phyloP scores from a whole-genome alignment of 2,329 filamentous ascomycete species.

The Pseudogymnoascus sp. region DNA sequence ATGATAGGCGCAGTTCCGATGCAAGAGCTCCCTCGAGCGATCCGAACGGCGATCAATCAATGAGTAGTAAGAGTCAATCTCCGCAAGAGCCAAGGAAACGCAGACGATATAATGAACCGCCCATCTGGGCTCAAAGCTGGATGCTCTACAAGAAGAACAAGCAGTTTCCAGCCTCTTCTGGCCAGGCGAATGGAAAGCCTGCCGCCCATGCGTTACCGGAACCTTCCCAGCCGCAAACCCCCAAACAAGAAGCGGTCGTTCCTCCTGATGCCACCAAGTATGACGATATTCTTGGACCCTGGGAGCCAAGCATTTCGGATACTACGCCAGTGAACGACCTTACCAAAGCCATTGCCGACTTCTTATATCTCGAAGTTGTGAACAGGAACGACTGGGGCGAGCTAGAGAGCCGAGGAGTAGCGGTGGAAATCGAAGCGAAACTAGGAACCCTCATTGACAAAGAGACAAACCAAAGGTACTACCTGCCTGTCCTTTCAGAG shows the following conservation, averaged over 20 bases:
- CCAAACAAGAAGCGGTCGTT: constrained; percentile 14
- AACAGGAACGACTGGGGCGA: constrained; percentile 57
- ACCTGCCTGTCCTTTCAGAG: constrained; percentile 61
- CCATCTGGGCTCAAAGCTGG: constrained; percentile 36
- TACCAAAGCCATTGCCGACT: constrained; percentile 70
- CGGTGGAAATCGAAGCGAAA: constrained; percentile 92
- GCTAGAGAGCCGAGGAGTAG: constrained; percentile 54
- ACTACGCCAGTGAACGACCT: constrained; percentile 66
- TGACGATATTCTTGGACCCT: constrained; percentile 39
- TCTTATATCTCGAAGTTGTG: constrained; percentile 66
- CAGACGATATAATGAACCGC: constrained; percentile 40
- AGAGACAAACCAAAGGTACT: constrained; percentile 60
- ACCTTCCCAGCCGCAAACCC: not conserved
- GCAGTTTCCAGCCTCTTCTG: constrained; percentile 23
- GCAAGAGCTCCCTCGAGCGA: constrained; percentile 21
- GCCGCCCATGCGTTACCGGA: constrained; percentile 14
- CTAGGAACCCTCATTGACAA: constrained; percentile 73
- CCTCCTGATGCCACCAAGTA: not conserved
- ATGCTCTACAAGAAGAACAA: constrained; percentile 9
- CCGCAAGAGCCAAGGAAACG: constrained; percentile 3
- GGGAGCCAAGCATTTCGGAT: constrained; percentile 63
- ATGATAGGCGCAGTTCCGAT: constrained; percentile 29
- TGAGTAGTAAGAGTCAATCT: constrained; percentile 1
- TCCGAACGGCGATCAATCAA: constrained; percentile 13
- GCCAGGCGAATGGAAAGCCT: not conserved